phyloP scores from a whole-genome alignment of 2,329 filamentous ascomycete species.

The Basipetospora chlamydospora region DNA sequence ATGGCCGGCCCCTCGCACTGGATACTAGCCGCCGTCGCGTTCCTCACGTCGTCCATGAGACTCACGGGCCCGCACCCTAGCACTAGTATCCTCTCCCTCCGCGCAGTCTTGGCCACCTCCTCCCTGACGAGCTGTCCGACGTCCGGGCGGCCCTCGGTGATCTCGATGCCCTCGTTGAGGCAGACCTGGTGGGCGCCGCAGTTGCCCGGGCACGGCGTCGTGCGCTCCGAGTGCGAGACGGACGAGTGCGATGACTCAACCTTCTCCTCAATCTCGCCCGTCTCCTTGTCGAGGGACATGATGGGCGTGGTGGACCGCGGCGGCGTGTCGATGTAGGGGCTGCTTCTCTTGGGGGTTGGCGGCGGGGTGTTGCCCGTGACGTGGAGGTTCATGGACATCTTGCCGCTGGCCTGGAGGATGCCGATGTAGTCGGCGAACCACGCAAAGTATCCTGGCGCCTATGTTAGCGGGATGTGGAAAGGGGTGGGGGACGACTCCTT shows the following conservation, averaged over 20 bases:
- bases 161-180: constrained; percentile 10
- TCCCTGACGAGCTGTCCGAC: constrained; percentile 19
- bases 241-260: constrained; percentile 10
- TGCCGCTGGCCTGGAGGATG: constrained; percentile 15
- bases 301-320: constrained; percentile 7
- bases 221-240: constrained; percentile 1
- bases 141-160: constrained; percentile 22
- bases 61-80: constrained; percentile 30
- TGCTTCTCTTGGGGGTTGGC: background rate
- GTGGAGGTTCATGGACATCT: constrained; percentile 19
- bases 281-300: background rate
- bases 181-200: constrained; percentile 6
- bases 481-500: background rate
- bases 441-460: constrained; percentile 17
- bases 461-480: background rate
- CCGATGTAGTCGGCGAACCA: constrained; percentile 24
- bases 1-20: constrained; percentile 24
- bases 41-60: constrained; percentile 26
- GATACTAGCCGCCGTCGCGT: constrained; percentile 25
- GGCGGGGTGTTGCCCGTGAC: constrained; percentile 15
- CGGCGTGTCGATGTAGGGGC: constrained; percentile 4
- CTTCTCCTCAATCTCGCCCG: background rate
- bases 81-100: constrained; percentile 22
- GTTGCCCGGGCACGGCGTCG: background rate
- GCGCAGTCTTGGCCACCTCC: constrained; percentile 14